Evolutionary conservation across 108 stramenopile species (phyloP).

Genomic region (Stephanodiscus minutulus): DNA sequence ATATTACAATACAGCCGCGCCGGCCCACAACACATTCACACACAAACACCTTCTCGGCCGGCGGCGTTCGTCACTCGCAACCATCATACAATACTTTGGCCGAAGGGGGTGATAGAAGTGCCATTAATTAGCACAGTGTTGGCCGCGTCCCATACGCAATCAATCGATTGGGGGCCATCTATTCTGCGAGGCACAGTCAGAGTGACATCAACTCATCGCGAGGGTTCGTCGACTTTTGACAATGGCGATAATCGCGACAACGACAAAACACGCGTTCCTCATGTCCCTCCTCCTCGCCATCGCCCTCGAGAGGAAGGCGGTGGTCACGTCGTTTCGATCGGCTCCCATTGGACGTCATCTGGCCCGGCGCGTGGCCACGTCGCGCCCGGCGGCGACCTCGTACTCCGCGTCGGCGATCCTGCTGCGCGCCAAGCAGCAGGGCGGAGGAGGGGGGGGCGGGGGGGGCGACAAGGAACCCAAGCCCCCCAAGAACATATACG

Average conservation of each 20-base stretch:
- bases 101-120: not conserved
- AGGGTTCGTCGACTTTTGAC: not conserved
- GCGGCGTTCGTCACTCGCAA: not conserved
- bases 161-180: not conserved
- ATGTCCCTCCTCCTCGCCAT: slow-evolving; percentile 52
- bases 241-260: slow-evolving; percentile 42
- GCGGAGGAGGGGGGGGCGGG: not conserved
- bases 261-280: slow-evolving; percentile 30
- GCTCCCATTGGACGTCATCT: slow-evolving; percentile 2
- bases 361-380: slow-evolving; percentile 2
- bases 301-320: slow-evolving; percentile 32
- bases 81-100: not conserved
- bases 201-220: not conserved
- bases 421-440: slow-evolving; percentile 4
- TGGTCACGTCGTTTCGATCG: slow-evolving; percentile 27
- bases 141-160: not conserved
- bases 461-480: slow-evolving; percentile 47
- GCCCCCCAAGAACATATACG: slow-evolving; percentile 85
- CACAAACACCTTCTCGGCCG: not conserved
- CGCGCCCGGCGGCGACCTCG: slow-evolving; percentile 7
- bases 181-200: not conserved
- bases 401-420: not conserved
- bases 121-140: too few species aligned
- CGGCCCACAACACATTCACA: not conserved
- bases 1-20: too few species aligned